Percentiles rank a stretch among this genome's conserved stretches.
phyloP scores from a whole-genome alignment of 192 early-diverging fungal species.

The Backusella tuberculispora region DNA sequence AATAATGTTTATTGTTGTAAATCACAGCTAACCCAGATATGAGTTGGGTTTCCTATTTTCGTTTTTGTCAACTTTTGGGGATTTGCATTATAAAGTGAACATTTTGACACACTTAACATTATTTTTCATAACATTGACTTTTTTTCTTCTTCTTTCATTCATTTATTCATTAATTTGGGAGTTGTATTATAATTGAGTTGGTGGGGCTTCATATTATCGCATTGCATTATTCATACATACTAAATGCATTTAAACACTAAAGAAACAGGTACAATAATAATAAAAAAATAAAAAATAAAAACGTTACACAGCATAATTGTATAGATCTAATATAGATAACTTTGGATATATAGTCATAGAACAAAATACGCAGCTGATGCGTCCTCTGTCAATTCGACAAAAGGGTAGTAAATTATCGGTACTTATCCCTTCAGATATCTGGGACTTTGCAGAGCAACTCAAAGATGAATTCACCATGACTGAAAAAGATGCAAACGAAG shows the following conservation, averaged over 20 bases:
- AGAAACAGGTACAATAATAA: conserved; percentile 1
- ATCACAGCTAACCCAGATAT: conserved; percentile 4
- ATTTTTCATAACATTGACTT: neutral
- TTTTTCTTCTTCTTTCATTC: neutral
- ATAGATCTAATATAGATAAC: neutral
- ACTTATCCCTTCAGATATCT: conserved; percentile 79
- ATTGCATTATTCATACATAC: conserved; percentile 7
- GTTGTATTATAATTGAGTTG: neutral
- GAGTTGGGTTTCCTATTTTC: neutral
- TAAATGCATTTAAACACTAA: conserved; percentile 6
- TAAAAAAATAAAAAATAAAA: too few relatives aligned
- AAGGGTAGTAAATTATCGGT: conserved; percentile 79
- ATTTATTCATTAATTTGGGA: neutral
- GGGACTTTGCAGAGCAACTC: conserved; percentile 87
- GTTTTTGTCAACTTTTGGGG: conserved; percentile 16
- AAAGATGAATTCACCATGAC: conserved; percentile 69
- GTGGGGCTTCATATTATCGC: neutral
- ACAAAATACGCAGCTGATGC: conserved; percentile 49
- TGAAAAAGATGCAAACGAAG: conserved; percentile 61
- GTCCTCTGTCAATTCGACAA: conserved; percentile 81
- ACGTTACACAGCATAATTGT: neutral
- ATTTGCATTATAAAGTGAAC: conserved; percentile 5
- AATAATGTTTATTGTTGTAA: neutral
- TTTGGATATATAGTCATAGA: neutral
- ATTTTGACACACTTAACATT: neutral